These are phyloP conservation scores for Sicyos baderoa DNA, from an alignment of 306 rosid genomes.

Conservation along the genomic window DNA sequence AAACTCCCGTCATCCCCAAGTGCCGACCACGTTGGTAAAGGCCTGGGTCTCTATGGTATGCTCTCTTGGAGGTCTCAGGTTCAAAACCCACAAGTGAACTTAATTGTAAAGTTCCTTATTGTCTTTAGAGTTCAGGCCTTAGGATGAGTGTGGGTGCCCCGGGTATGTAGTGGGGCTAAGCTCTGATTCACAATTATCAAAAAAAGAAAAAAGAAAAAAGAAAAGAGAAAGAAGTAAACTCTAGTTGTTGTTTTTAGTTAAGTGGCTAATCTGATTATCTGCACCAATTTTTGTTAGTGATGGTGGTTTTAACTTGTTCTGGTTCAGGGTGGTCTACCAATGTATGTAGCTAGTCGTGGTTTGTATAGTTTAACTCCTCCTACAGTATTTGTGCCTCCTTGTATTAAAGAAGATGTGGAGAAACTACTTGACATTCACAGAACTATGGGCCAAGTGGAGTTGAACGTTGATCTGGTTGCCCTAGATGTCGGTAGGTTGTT, in stretches of 20 bases:
- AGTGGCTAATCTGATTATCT: conserved; percentile 11
- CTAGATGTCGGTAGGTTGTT: conserved; percentile 68
- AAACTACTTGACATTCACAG: conserved; percentile 75
- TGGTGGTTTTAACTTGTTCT: conserved; percentile 15
- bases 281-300: conserved; percentile 14
- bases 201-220: too few species aligned
- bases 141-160: too few species aligned
- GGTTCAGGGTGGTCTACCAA: conserved; percentile 87
- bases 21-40: too few species aligned
- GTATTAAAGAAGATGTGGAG: conserved; percentile 79
- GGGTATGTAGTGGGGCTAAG: too few species aligned
- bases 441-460: conserved; percentile 74
- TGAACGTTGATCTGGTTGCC: conserved; percentile 71
- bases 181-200: too few species aligned
- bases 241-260: background rate
- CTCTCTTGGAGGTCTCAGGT: too few species aligned
- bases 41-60: too few species aligned
- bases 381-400: conserved; percentile 84
- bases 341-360: conserved; percentile 89
- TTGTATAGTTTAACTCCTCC: conserved; percentile 82
- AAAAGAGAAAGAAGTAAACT: too few species aligned
- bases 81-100: too few species aligned
- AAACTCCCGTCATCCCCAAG: background rate
- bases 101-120: too few species aligned
- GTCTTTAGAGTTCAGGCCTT: too few species aligned